Conservation (phyloP, 2,329 filamentous ascomycete genomes). For the Colletotrichum trifolii region DNA sequence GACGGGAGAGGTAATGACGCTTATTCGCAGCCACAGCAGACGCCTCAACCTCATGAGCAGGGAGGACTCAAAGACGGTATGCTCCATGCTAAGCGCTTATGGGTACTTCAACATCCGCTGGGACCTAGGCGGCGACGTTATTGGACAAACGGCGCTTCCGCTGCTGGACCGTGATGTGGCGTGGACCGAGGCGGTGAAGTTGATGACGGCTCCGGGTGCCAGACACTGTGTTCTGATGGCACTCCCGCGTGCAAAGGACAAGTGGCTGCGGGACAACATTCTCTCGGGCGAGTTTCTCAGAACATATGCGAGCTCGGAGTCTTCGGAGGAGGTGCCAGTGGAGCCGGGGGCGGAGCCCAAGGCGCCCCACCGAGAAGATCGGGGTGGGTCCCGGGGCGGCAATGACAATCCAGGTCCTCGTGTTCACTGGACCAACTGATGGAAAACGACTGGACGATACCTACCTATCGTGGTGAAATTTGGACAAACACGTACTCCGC, state of each 20-base stretch:
- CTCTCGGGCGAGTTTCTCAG: no score
- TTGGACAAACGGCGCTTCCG: neutral
- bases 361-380: no score
- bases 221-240: neutral
- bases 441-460: no score
- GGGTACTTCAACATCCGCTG: neutral
- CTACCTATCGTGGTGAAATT: no score
- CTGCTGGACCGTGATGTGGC: neutral
- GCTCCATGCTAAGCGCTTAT: neutral
- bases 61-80: neutral
- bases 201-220: neutral
- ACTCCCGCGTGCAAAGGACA: neutral
- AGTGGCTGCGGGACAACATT: neutral
- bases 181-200: neutral
- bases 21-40: neutral
- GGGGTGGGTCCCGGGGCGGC: no score
- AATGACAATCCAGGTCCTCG: no score
- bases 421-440: no score
- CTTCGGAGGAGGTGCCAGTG: neutral
- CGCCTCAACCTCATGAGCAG: neutral
- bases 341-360: no score
- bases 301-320: no score
- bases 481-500: no score
- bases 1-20: neutral
- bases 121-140: neutral